These are phyloP conservation scores for Achaetomiella virescens DNA, from an alignment of 495 filamentous ascomycete genomes.

Conservation along the genomic window DNA sequence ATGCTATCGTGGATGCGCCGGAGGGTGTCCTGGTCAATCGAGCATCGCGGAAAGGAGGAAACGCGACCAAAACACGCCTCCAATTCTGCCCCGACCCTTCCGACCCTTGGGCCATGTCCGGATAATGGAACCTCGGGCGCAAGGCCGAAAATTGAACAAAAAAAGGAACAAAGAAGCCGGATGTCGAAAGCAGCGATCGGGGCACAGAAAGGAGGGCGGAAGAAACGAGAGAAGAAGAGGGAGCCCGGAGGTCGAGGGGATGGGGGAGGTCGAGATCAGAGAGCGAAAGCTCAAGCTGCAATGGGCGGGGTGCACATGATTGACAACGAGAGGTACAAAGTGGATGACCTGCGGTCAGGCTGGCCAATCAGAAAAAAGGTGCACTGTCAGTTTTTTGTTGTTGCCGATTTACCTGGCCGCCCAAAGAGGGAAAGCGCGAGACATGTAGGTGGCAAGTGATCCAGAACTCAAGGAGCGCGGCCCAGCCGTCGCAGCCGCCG, in stretches of 20 bases:
- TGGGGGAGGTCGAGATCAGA: constrained; percentile 36
- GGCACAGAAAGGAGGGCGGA: constrained; percentile 9
- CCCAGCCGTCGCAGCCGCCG: background rate
- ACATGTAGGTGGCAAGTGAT: constrained; percentile 26
- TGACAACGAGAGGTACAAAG: constrained; percentile 34
- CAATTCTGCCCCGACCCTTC: constrained; percentile 1
- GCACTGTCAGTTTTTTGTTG: too few relatives aligned
- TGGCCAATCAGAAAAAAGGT: constrained; percentile 4
- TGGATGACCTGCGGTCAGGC: constrained; percentile 31
- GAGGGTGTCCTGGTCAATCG: constrained; percentile 13
- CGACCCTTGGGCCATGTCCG: background rate
- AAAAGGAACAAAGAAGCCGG: constrained; percentile 17
- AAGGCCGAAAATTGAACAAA: constrained; percentile 18
- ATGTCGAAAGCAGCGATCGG: constrained; percentile 1
- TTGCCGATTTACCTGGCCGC: constrained; percentile 24
- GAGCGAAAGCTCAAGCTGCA: constrained; percentile 19
- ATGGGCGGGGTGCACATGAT: constrained; percentile 33
- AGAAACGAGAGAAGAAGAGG: constrained; percentile 37
- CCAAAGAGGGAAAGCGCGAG: constrained; percentile 29
- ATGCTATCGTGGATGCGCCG: constrained; percentile 32
- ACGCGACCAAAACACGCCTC: constrained; percentile 21
- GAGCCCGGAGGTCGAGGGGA: constrained; percentile 23
- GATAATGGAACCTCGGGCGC: background rate
- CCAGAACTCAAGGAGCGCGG: constrained; percentile 13
- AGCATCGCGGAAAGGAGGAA: constrained; percentile 22